Evolutionary conservation across 106 monocot genomes (phyloP), one percentile per base, ranked within the genome.

Genomic region (Triglochin maritima): DNA sequence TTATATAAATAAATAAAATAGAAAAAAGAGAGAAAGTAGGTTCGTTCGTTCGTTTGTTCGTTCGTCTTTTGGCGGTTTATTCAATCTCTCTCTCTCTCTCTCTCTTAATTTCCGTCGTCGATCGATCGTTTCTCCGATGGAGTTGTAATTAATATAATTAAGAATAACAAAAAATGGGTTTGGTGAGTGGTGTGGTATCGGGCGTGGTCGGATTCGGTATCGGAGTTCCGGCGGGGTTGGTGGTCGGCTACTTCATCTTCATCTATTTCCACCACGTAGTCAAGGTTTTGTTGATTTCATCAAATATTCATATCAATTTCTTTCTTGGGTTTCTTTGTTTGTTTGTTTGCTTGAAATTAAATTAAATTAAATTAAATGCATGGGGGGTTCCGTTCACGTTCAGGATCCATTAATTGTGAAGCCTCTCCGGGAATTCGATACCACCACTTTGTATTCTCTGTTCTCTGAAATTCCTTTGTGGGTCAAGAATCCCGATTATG

Each of bases 401-500:
- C 60, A 61, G 60, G 60, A 61, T 4, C 60, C 60, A 29, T 29
- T 29, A 29, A 42, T 61, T 42, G 7, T 44, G 10, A 15, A 29
- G 60, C 10, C 43, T 10, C 29, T 61, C 17, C 16, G 44, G 2
- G 9, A 61, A 29, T 61, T 29, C 29, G 60, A 61, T 42, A 17
- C 60, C 4, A 4, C 10, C 42, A 3, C 60, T 17, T 61, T 44
- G 44, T 44, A 42, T 10, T 61, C 60, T 10, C 3, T 61, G 29
- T 10, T 61, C 6, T 44, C 60, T 29, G 17, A 61, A 10, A 61
- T 61, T 61, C 60, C 60, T 41, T 29, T 29, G 17, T 61, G 60
- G 60, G 60, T 61, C 10, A 61, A 44, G 60, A 61, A 44, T 61
- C 60, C 60, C 7, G 60, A 61, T 61, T 61, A 61, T 61, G 60